Base-by-base conservation (phyloP, 208 protist species). In the Acanthamoeba comandoni region DNA sequence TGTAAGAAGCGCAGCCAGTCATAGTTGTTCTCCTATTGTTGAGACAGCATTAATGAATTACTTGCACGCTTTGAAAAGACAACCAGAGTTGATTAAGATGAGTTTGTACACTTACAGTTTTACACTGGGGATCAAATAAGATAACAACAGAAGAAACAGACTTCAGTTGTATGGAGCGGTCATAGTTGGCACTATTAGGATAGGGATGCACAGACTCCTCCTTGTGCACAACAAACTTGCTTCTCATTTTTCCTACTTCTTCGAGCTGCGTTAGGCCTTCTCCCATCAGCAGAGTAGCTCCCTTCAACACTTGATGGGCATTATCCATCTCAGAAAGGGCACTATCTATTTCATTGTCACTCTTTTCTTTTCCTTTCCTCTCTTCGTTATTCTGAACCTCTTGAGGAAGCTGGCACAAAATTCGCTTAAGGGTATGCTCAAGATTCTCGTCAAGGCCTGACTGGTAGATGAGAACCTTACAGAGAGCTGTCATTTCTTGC, bases 11-110 rank as follows among this genome's bases (percentile, higher is more conserved):
- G 69, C n/a, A 79, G 22, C 69, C 69, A 79, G 22, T 79, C 69
- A 48, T 79, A 79, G 69, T 79, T 79, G 69, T 79, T 79, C 29
- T 79, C 69, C 35, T 69, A 31, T 69, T 69, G 35, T 43, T 43
- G 35, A 43, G 35, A 43, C 1, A 43, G 1, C 13, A 22, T 69
- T 69, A 11, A 24, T 11, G 11, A 12, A 64, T 4, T 5, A 12
- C 58, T 8, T 2, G 9, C 58, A 65, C 58, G 29, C 58, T 11
- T 19, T 22, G 69, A 22, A 22, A 19, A 79, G 62, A 12, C 62
- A n/a, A 11, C 12, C 53, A 60, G 3, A 64, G 35, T 2, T 24
- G 11, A 9, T 69, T 24, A 31, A 11, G 62, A 11, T 24, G 26
- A 31, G 19, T 65, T 19, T 24, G 9, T 69, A 0, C 0, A n/a